These are phyloP conservation scores for Cladosporium sphaerospermum DNA, from an alignment of 2,329 filamentous ascomycete genomes.

Conservation along the genomic window DNA sequence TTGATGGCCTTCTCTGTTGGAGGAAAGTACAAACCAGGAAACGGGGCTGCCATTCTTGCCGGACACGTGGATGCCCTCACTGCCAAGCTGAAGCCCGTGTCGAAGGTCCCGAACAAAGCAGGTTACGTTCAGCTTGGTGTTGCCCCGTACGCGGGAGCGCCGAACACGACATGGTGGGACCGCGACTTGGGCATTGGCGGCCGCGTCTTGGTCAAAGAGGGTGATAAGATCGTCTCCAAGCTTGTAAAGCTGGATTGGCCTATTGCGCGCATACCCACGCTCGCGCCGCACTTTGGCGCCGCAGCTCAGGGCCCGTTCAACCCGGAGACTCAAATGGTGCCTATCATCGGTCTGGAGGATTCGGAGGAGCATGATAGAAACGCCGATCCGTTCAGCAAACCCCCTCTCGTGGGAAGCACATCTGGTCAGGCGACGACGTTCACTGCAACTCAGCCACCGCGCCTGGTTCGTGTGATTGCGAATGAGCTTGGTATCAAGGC, in stretches of 20 bases:
- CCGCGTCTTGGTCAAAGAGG: slow-evolving; percentile 74
- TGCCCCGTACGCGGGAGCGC: slow-evolving; percentile 81
- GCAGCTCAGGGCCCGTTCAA: slow-evolving; percentile 64
- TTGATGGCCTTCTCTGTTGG: slow-evolving; percentile 82
- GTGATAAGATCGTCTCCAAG: slow-evolving; percentile 70
- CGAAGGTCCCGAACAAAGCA: slow-evolving; percentile 73
- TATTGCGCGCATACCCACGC: slow-evolving; percentile 82
- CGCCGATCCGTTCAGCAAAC: slow-evolving; percentile 26
- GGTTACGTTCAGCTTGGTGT: slow-evolving; percentile 87
- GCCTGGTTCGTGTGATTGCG: slow-evolving; percentile 76
- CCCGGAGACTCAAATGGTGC: slow-evolving; percentile 86
- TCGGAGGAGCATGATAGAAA: slow-evolving; percentile 30
- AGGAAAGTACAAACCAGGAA: slow-evolving; percentile 71
- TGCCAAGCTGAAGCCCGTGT: slow-evolving; percentile 84
- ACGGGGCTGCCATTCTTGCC: slow-evolving; percentile 81
- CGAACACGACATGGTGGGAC: slow-evolving; percentile 95
- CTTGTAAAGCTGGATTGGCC: slow-evolving; percentile 93
- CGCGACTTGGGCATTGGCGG: slow-evolving; percentile 87
- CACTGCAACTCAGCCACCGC: slow-evolving; percentile 73
- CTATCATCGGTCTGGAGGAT: slow-evolving; percentile 82
- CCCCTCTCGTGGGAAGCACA: slow-evolving; percentile 46
- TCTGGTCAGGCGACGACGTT: slow-evolving; percentile 55
- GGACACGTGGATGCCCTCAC: slow-evolving; percentile 92
- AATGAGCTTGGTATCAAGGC: slow-evolving; percentile 68
- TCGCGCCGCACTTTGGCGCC: slow-evolving; percentile 89